Evolutionary conservation across 2,329 filamentous ascomycete genomes (phyloP), one percentile per base, ranked within the genome.

Genomic region (Calonectria henricotiae): DNA sequence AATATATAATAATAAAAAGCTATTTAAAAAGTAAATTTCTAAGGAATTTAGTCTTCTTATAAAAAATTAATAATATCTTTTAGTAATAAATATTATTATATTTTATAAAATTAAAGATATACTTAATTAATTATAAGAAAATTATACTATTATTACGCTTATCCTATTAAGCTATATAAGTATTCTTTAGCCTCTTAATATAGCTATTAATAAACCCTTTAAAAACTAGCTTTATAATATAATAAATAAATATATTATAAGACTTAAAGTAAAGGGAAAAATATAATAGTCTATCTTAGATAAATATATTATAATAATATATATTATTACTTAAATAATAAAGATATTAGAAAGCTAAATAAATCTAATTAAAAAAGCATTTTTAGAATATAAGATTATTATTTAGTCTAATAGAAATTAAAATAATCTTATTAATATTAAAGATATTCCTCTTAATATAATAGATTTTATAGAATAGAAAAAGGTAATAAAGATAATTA

Each of bases 151-250:
- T 17, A 43, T 17, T 9, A 13, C 15, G 4, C 15, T 47, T 11
- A 47, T 47, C 15, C 44, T 25, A 9, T n/a, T n/a, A 4, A 13
- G n/a, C 13, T 47, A 25, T 47, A 47, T 25, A 47, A 25, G 13
- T 8, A 7, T 25, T 25, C 44, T 47, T 47, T 47, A 47, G n/a
- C 44, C 44, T 47, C 44, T 47, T 47, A 25, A 47, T 47, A 47
- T 27, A 23, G 44, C 23, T 9, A 47, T 47, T 47, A 47, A 47
- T 47, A 47, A 27, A n/a, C 44, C 23, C 3, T 47, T 44, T 44
- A 44, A 44, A 44, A 13, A 44, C n/a, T 44, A 44, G 41, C 41
- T 44, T 44, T 44, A 17, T 47, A 47, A 47, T 47, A 25, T 13
- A 23, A 47, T 5, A 23, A 23, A 47, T 23, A 13, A 23, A 25